These are phyloP conservation scores for Leavenworthia alabamica DNA, from an alignment of 345 rosid genomes.

Conservation along the genomic window DNA sequence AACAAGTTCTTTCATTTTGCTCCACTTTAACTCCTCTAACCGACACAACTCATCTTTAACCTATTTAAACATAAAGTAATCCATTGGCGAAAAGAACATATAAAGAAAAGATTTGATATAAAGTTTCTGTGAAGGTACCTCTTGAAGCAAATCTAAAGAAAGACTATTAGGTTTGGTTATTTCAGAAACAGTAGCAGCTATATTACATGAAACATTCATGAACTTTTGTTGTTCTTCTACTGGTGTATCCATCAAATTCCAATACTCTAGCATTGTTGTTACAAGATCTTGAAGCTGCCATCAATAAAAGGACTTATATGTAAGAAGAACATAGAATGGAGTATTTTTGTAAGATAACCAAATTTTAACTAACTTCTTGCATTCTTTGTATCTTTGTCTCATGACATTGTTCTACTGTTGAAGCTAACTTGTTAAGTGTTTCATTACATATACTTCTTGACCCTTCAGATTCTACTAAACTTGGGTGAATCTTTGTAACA, in stretches of 20 bases:
- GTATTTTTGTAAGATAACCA: background rate
- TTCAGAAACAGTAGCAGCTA: conserved; percentile 93
- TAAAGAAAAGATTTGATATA: background rate
- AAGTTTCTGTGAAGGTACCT: conserved; percentile 6
- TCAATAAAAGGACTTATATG: background rate
- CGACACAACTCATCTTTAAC: conserved; percentile 76
- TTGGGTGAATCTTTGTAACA: conserved; percentile 46
- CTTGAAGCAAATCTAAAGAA: conserved; percentile 57
- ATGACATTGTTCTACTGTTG: conserved; percentile 41
- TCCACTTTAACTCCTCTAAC: conserved; percentile 74
- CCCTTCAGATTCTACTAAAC: conserved; percentile 47
- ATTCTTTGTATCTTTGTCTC: conserved; percentile 74
- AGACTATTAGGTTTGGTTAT: conserved; percentile 79
- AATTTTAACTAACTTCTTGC: conserved; percentile 49
- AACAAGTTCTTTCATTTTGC: conserved; percentile 96
- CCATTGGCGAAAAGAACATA: background rate
- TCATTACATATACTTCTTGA: conserved; percentile 43
- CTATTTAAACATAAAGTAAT: conserved; percentile 34
- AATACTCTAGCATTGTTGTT: conserved; percentile 73
- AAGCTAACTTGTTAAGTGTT: conserved; percentile 45
- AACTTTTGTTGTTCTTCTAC: conserved; percentile 81
- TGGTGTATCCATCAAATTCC: conserved; percentile 97
- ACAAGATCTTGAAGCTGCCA: conserved; percentile 95
- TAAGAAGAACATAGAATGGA: background rate
- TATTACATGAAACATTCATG: conserved; percentile 67